Conservation (phyloP, 1,284 basidiomycete genomes). For the Mycena citricolor region DNA sequence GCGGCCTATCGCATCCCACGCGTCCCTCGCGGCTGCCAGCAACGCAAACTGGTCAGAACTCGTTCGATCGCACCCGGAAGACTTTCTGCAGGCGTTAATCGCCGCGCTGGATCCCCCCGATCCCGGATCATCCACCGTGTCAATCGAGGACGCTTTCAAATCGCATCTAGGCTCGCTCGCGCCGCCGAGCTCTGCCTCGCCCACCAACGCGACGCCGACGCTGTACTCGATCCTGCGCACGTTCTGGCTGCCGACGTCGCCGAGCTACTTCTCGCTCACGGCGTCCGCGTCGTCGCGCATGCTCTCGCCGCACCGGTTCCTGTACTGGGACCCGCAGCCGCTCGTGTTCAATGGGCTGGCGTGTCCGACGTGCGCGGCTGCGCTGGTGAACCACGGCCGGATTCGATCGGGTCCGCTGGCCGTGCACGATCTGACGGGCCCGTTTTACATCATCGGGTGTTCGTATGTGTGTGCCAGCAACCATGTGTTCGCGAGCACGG, state of each 20-base stretch:
- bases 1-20: no score
- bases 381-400: conserved; percentile 61
- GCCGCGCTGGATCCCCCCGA: conserved; percentile 56
- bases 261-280: conserved; percentile 70
- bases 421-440: conserved; percentile 70
- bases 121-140: conserved; percentile 55
- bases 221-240: conserved; percentile 73
- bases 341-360: conserved; percentile 74
- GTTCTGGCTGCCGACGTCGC: conserved; percentile 75
- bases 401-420: conserved; percentile 71
- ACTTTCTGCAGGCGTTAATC: conserved; percentile 56
- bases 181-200: conserved; percentile 32
- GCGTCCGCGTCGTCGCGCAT: conserved; percentile 57
- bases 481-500: conserved; percentile 66
- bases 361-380: conserved; percentile 58
- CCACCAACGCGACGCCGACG: conserved; percentile 46
- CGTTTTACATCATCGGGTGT: conserved; percentile 79
- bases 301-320: conserved; percentile 67
- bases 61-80: conserved; percentile 49
- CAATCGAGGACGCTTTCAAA: conserved; percentile 70
- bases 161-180: conserved; percentile 64
- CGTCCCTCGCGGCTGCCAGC: conserved; percentile 23
- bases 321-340: conserved; percentile 78
- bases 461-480: conserved; percentile 67
- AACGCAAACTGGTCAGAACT: conserved; percentile 60